Conservation (phyloP, 164 flowering plant species). For the Nymphaea thermarum region DNA sequence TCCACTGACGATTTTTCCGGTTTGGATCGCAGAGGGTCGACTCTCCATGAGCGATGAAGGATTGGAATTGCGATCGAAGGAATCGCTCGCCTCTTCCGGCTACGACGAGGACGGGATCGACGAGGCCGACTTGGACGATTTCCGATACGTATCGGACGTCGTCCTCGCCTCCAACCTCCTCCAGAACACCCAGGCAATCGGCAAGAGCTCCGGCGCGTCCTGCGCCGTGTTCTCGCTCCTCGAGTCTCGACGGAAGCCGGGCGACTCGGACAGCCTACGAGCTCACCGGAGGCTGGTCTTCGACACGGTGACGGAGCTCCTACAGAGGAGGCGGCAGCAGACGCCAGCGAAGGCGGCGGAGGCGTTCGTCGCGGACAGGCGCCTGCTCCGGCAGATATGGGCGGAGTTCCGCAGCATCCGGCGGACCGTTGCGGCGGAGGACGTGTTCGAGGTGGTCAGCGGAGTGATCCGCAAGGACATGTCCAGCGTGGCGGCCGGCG, state of each 20-base stretch:
- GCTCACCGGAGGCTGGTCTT: constrained; percentile 57
- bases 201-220: neutral
- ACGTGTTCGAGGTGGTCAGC: constrained; percentile 36
- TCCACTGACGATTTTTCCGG: neutral
- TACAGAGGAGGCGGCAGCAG: constrained; percentile 29
- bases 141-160: constrained; percentile 52
- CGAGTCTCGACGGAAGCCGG: neutral
- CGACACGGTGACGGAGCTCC: constrained; percentile 57
- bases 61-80: neutral
- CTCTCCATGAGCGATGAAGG: neutral
- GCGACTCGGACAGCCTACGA: neutral
- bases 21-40: neutral
- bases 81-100: no score
- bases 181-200: neutral
- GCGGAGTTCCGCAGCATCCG: constrained; percentile 43
- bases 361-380: constrained; percentile 7
- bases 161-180: constrained; percentile 27
- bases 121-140: constrained; percentile 34
- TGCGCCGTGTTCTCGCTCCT: neutral
- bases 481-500: neutral
- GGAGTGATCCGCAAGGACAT: neutral
- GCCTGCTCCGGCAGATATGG: constrained; percentile 37
- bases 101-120: neutral
- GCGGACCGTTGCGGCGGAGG: constrained; percentile 25
- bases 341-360: constrained; percentile 42